Conservation (phyloP, 2,329 filamentous ascomycete species). For the Aspergillus novofumigatus region DNA sequence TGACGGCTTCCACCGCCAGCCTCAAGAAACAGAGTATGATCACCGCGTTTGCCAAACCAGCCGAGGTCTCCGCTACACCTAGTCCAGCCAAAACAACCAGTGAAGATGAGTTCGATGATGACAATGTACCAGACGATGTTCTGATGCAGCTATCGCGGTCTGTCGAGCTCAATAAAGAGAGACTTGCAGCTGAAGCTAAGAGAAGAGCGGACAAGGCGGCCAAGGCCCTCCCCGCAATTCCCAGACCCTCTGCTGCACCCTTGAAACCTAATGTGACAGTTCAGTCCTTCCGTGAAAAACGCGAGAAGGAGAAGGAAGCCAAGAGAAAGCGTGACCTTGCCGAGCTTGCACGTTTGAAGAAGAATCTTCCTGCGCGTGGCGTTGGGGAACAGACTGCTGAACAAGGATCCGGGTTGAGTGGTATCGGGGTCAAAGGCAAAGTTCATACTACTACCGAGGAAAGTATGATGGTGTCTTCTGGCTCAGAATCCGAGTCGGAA, state of each 20-base stretch:
- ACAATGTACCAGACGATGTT: conserved; percentile 39
- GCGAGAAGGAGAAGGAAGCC: conserved; percentile 70
- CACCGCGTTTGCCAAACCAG: conserved; percentile 36
- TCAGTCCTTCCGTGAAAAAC: conserved; percentile 65
- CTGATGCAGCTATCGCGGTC: conserved; percentile 40
- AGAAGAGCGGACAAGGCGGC: conserved; percentile 22
- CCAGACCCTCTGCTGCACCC: conserved; percentile 25
- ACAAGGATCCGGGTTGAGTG: conserved; percentile 73
- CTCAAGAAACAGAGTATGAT: conserved; percentile 44
- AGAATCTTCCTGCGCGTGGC: conserved; percentile 46
- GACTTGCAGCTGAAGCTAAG: conserved; percentile 29
- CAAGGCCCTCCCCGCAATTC: conserved; percentile 20
- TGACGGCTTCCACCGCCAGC: conserved; percentile 37
- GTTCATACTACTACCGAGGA: conserved; percentile 68
- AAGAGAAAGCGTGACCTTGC: conserved; percentile 68
- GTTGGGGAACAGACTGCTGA: conserved; percentile 57
- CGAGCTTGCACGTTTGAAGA: conserved; percentile 66
- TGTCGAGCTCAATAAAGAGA: conserved; percentile 40
- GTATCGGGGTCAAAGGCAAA: conserved; percentile 70
- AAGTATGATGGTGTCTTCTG: conserved; percentile 82
- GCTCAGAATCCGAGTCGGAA: conserved; percentile 63
- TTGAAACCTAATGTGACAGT: conserved; percentile 36
- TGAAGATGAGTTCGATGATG: conserved; percentile 38
- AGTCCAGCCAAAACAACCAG: conserved; percentile 26
- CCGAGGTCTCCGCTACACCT: conserved; percentile 32